Conservation (phyloP, 2,329 filamentous ascomycete genomes). For the Fusarium sp. region DNA sequence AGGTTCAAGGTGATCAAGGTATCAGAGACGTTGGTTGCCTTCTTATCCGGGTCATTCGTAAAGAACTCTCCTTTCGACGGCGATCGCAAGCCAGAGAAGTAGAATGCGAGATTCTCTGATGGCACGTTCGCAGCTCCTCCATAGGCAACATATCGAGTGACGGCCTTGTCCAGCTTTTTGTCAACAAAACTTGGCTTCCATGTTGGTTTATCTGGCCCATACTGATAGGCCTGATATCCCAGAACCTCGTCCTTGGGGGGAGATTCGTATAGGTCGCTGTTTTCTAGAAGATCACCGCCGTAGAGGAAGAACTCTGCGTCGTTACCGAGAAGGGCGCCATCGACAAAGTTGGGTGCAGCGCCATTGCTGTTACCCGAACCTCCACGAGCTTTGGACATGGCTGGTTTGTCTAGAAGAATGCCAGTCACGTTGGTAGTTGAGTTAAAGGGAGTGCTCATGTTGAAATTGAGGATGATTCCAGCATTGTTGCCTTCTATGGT, state of each 20-base stretch:
- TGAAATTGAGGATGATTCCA: slow-evolving; percentile 67
- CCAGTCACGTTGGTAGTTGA: slow-evolving; percentile 62
- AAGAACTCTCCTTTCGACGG: slow-evolving; percentile 62
- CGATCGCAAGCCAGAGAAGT: slow-evolving; percentile 73
- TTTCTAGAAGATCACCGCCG: slow-evolving; percentile 62
- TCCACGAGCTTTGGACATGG: slow-evolving; percentile 59
- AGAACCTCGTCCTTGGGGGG: slow-evolving; percentile 59
- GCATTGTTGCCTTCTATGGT: slow-evolving; percentile 59
- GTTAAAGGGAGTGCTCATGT: slow-evolving; percentile 68
- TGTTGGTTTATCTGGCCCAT: slow-evolving; percentile 57
- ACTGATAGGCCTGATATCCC: slow-evolving; percentile 64
- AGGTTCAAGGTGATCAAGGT: slow-evolving; percentile 72
- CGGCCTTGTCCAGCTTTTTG: slow-evolving; percentile 53
- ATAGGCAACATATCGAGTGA: slow-evolving; percentile 72
- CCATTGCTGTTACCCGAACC: slow-evolving; percentile 63
- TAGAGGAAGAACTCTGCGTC: slow-evolving; percentile 72
- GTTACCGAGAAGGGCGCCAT: slow-evolving; percentile 74
- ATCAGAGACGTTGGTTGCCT: slow-evolving; percentile 61
- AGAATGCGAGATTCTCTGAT: slow-evolving; percentile 77
- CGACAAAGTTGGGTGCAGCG: slow-evolving; percentile 65
- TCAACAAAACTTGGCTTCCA: slow-evolving; percentile 59
- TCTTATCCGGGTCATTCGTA: slow-evolving; percentile 47
- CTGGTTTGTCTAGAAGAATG: slow-evolving; percentile 56
- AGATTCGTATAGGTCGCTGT: slow-evolving; percentile 49
- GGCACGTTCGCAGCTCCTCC: slow-evolving; percentile 73